These are phyloP conservation scores for Ceratocystis colombiana DNA, from an alignment of 2,329 filamentous ascomycete species.

Conservation along the genomic window DNA sequence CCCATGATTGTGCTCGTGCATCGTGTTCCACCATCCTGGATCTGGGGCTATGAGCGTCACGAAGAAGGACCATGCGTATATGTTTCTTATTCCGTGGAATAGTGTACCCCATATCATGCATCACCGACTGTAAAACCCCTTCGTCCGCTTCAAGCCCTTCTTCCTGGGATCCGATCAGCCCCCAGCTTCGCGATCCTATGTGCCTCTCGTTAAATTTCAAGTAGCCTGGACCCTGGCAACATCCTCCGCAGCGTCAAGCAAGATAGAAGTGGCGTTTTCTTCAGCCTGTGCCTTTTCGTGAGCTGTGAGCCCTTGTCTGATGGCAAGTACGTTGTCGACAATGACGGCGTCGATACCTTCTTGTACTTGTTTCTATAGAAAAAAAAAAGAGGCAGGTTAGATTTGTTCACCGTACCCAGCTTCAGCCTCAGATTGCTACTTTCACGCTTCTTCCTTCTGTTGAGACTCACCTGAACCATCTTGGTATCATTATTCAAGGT, in stretches of 20 bases:
- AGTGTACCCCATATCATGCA: neutral
- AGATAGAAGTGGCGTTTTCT: constrained; percentile 11
- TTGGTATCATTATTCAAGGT: constrained; percentile 74
- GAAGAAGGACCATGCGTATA: constrained; percentile 7
- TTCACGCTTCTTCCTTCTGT: constrained; percentile 18
- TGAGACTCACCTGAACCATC: constrained; percentile 66
- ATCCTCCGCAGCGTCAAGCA: constrained; percentile 6
- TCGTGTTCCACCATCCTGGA: neutral
- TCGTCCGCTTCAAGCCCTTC: neutral
- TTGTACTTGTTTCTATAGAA: constrained; percentile 67
- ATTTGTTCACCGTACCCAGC: constrained; percentile 2
- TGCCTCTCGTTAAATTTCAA: neutral
- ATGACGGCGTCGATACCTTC: constrained; percentile 97
- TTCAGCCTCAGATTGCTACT: neutral
- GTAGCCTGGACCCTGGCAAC: neutral
- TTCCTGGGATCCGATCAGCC: neutral
- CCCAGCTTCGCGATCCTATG: neutral
- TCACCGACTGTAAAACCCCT: neutral
- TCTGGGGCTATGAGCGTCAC: constrained; percentile 10
- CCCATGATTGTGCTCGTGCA: too few relatives aligned
- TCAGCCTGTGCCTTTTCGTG: constrained; percentile 21
- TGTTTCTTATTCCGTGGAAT: constrained; percentile 13
- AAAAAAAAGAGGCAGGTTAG: constrained; percentile 16
- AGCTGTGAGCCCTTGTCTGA: constrained; percentile 73
- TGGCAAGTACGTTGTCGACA: constrained; percentile 86